Evolutionary conservation across 2,329 filamentous ascomycete genomes (phyloP), one percentile per base, ranked within the genome.

Genomic region (Aspergillus quadricinctus): DNA sequence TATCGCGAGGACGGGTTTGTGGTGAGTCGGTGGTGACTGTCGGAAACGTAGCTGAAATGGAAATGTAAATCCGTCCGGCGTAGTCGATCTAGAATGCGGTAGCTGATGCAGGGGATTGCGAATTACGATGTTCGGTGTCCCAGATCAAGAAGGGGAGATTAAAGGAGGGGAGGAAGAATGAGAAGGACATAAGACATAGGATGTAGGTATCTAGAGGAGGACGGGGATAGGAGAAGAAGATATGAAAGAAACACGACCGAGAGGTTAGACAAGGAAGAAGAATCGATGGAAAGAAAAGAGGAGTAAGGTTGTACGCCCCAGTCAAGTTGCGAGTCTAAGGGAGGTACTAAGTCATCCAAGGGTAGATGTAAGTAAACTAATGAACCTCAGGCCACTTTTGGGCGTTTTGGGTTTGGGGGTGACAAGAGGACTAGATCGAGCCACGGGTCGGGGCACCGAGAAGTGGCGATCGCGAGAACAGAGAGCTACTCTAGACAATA

Each of bases 361-460:
- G 59, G 59, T 63, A 62, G 49, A 43, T 43, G 21, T 1, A 46
- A 43, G 52, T 53, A 35, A 19, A 54, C 51, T 53, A 45, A 53
- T 53, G 53, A 55, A 61, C 57, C 59, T 60, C 62, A 63, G 60
- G 58, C 61, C 61, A 60, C 57, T 56, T 48, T 52, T 55, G 49
- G 37, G 23, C 11, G 14, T 27, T 48, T 9, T 37, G 53, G 53
- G 53, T 43, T 59, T 50, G 52, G 50, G 57, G 55, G 56, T 57
- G 51, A 37, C 31, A 55, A 60, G 57, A 57, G 57, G 56, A 50
- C 52, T 46, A 52, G n/a, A 45, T 62, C 55, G 63, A 67, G 61
- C 63, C 65, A 66, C 64, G 64, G 64, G 61, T 64, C 58, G 60
- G 59, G 58, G 56, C 53, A 58, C 57, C 53, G 45, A 66, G 53